Base-by-base conservation (phyloP, 768 basidiomycete genomes). In the Chalciporus sphaerocephalus region DNA sequence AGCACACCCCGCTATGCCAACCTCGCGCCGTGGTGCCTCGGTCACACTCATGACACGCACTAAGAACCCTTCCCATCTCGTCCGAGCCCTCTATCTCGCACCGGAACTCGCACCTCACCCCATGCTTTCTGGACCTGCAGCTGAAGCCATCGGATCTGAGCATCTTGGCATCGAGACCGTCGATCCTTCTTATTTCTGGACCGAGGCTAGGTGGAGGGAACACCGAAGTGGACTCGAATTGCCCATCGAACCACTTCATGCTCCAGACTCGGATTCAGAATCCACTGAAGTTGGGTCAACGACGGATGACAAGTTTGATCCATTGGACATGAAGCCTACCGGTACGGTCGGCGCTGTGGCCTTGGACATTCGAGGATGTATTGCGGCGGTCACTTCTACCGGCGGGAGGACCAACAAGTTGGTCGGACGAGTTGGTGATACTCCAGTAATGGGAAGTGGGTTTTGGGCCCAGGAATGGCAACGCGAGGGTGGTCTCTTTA, bases 331-430 rank as follows among this genome's bases (percentile, higher is more conserved):
- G 52, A 68, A 80, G 50, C 85, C 90, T 4, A 83, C 67, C 13
- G 90, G 89, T 10, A 92, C 89, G 0, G 88, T 92, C 9, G 90
- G 90, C 16, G 90, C 90, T 1, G 87, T 92, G 7, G 88, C 86
- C 5, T 69, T 92, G 24, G 90, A 92, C 58, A 54, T 73, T 6
- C 69, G 79, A 18, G 89, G 89, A 0, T 89, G 87, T 56, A 81
- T 92, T 47, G 78, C 82, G 1, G 67, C 73, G 3, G 68, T 83
- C 15, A 92, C 90, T 1, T 90, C 88, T 1, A 92, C 89, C 0
- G 90, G 90, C 27, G 89, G 90, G 1, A 71, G 69, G 38, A 92
- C 87, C 28, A 92, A 92, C 65, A 92, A 92, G 62, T 73, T 89
- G 8, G 83, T 81, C 15, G 89, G 89, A 6, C 74, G 89, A 5